phyloP scores from a whole-genome alignment of 768 basidiomycete genomes.

The Mycena latifolia region DNA sequence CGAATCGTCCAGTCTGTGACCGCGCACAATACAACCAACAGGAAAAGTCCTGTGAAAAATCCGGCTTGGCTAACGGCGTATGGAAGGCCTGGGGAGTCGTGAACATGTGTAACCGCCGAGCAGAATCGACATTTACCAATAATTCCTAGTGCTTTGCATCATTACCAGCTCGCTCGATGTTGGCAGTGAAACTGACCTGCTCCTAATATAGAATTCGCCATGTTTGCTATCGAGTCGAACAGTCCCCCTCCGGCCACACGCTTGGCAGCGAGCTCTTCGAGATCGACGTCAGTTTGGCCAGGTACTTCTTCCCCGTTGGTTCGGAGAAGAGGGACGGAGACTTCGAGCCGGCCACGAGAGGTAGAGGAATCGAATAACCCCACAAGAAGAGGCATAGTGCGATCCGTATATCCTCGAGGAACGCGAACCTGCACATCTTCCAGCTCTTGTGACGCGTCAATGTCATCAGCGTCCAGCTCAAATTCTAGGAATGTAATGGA shows the following conservation, averaged over 20 bases:
- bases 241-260: conserved; percentile 77
- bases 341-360: conserved; percentile 68
- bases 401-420: conserved; percentile 58
- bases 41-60: conserved; percentile 87
- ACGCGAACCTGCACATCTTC: conserved; percentile 42
- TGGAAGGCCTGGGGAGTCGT: conserved; percentile 76
- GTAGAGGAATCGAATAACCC: conserved; percentile 80
- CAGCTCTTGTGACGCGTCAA: conserved; percentile 67
- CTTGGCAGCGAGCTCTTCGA: conserved; percentile 81
- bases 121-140: conserved; percentile 14
- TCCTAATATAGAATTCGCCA: conserved; percentile 97
- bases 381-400: conserved; percentile 81
- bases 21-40: conserved; percentile 82
- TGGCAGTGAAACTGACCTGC: conserved; percentile 67
- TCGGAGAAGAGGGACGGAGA: conserved; percentile 60
- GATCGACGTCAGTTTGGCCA: conserved; percentile 60
- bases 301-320: conserved; percentile 46
- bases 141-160: neutral
- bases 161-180: neutral
- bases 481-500: conserved; percentile 65
- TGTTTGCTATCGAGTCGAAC: conserved; percentile 87
- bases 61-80: conserved; percentile 97
- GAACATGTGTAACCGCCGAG: neutral
- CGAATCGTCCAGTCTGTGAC: conserved; percentile 99
- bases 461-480: conserved; percentile 86